phyloP scores from a whole-genome alignment of 768 basidiomycete genomes.

The Lentinula sp. region DNA sequence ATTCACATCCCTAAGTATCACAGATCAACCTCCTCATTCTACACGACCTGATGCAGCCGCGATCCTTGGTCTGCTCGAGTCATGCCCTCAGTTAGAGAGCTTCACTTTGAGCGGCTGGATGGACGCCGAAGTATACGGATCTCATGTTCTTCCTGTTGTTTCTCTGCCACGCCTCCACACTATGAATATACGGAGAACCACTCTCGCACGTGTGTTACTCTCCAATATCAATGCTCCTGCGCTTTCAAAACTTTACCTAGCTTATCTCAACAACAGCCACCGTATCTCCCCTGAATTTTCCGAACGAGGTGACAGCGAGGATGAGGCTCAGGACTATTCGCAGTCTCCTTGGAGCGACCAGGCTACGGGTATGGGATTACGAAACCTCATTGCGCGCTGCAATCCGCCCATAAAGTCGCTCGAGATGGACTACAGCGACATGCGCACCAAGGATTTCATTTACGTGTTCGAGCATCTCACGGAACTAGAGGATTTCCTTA shows the following conservation, averaged over 20 bases:
- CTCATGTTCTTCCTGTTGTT: constrained; percentile 32
- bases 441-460: constrained; percentile 76
- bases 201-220: constrained; percentile 58
- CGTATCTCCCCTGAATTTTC: constrained; percentile 23
- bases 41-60: constrained; percentile 34
- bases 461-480: constrained; percentile 57
- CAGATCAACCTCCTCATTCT: constrained; percentile 34
- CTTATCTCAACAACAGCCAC: constrained; percentile 63
- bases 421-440: constrained; percentile 78
- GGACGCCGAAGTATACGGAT: constrained; percentile 31
- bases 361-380: constrained; percentile 76
- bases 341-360: constrained; percentile 74
- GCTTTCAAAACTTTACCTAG: constrained; percentile 55
- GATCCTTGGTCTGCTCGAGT: constrained; percentile 55
- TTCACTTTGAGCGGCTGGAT: constrained; percentile 53
- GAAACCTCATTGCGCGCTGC: constrained; percentile 54
- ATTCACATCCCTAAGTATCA: constrained; percentile 53
- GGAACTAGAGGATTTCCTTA: constrained; percentile 56
- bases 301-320: constrained; percentile 68
- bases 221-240: constrained; percentile 58
- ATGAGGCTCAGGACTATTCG: constrained; percentile 68
- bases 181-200: constrained; percentile 52
- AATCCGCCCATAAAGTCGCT: constrained; percentile 59
- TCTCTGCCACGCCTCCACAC: constrained; percentile 53
- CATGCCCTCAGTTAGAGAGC: constrained; percentile 55